phyloP scores from a whole-genome alignment of 2,329 filamentous ascomycete species.

The Sporothrix curviconia region DNA sequence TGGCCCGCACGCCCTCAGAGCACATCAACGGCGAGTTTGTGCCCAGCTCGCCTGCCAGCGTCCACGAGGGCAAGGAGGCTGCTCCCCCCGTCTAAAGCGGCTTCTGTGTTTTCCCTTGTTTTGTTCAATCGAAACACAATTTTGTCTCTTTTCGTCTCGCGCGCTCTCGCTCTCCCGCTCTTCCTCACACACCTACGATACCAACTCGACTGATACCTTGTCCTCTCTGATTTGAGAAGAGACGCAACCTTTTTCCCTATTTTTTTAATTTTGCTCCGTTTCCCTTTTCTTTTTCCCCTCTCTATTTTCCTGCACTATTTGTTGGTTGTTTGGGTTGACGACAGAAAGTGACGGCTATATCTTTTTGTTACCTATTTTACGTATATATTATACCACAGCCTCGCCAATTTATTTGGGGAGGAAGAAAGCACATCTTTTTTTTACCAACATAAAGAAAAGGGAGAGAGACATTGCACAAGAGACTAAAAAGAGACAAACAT shows the following conservation, averaged over 20 bases:
- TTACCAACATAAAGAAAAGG: not conserved
- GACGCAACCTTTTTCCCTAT: not conserved
- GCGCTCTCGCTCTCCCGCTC: too few species aligned
- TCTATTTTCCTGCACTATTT: not conserved
- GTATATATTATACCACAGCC: slow-evolving; percentile 12
- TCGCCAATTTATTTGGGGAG: slow-evolving; percentile 3
- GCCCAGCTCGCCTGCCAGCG: slow-evolving; percentile 11
- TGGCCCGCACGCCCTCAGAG: slow-evolving; percentile 43
- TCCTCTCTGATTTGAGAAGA: not conserved
- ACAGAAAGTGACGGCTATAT: slow-evolving; percentile 11
- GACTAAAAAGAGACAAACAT: slow-evolving; percentile 2
- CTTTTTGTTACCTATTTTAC: not conserved
- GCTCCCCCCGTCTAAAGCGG: not conserved
- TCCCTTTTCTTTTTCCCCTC: not conserved
- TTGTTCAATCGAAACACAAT: too few species aligned
- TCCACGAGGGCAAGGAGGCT: slow-evolving; percentile 16
- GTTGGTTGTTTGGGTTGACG: slow-evolving; percentile 6
- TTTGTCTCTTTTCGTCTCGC: not conserved
- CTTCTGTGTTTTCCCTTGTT: too few species aligned
- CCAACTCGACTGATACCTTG: not conserved
- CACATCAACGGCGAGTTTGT: slow-evolving; percentile 14
- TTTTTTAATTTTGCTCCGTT: not conserved
- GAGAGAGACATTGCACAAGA: not conserved
- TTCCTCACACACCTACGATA: not conserved
- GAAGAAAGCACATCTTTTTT: slow-evolving; percentile 3